These are phyloP conservation scores for Discostella stelligeroides DNA, from an alignment of 108 stramenopile genomes.

Conservation along the genomic window DNA sequence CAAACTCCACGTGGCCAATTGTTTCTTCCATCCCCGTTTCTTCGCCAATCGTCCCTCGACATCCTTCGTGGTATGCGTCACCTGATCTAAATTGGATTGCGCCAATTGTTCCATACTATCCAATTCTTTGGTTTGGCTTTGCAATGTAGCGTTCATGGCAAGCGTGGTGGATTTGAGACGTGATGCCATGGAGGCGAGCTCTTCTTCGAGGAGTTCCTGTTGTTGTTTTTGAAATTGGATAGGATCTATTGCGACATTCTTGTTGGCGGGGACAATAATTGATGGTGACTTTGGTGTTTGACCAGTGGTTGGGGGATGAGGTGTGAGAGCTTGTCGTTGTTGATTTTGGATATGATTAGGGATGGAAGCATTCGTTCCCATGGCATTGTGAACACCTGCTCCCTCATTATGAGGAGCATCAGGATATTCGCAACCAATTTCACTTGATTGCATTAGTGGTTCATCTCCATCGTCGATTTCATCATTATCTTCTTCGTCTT, in stretches of 20 bases:
- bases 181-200: constrained; percentile 64
- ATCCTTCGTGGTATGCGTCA: constrained; percentile 56
- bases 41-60: constrained; percentile 54
- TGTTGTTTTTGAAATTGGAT: constrained; percentile 73
- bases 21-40: constrained; percentile 48
- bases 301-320: background rate
- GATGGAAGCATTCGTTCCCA: background rate
- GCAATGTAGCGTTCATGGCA: constrained; percentile 63
- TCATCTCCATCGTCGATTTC: constrained; percentile 5
- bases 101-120: constrained; percentile 72
- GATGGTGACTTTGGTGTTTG: background rate
- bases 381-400: background rate
- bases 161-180: constrained; percentile 73
- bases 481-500: background rate
- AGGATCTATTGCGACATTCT: constrained; percentile 32
- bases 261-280: too few species aligned
- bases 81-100: constrained; percentile 63
- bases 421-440: background rate
- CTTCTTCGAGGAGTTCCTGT: constrained; percentile 78
- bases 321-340: background rate
- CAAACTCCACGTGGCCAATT: constrained; percentile 43
- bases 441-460: constrained; percentile 2
- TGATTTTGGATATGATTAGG: background rate
- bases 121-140: constrained; percentile 59
- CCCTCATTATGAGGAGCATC: background rate